Conservation (phyloP, 2,329 filamentous ascomycete genomes). For the Trichoderma simmonsii region DNA sequence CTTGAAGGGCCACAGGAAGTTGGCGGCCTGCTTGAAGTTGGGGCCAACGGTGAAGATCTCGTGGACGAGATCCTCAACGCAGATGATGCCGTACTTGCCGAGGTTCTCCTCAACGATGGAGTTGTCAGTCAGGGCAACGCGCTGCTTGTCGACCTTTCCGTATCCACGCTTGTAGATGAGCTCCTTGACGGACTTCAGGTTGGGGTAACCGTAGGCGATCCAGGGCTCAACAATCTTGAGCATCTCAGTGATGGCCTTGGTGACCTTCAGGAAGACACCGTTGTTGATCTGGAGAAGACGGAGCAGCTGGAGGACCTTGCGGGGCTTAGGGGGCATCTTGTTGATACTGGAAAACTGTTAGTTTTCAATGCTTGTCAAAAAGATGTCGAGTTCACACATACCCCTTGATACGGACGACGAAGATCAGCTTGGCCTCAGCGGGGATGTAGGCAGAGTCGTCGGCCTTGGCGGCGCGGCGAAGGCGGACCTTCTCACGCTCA, state of each 20-base stretch:
- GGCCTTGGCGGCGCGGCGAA: slow-evolving; percentile 84
- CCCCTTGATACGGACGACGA: slow-evolving; percentile 99
- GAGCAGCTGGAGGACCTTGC: slow-evolving; percentile 99
- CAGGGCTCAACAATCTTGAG: slow-evolving; percentile 98
- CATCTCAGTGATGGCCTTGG: slow-evolving; percentile 98
- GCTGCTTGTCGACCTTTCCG: slow-evolving; percentile 98
- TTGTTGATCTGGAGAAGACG: slow-evolving; percentile 99
- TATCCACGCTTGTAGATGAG: slow-evolving; percentile 99
- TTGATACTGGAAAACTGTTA: slow-evolving; percentile 72
- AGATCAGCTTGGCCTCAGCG: slow-evolving; percentile 93
- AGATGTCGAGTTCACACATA: slow-evolving; percentile 40
- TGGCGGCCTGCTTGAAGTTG: slow-evolving; percentile 99
- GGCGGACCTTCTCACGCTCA: slow-evolving; percentile 97
- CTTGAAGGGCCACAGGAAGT: slow-evolving; percentile 99
- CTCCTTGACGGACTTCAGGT: slow-evolving; percentile 98
- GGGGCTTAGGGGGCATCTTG: slow-evolving; percentile 99
- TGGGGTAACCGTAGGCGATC: slow-evolving; percentile 98
- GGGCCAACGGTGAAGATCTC: slow-evolving; percentile 98
- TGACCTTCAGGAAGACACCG: slow-evolving; percentile 95
- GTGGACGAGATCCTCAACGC: slow-evolving; percentile 98
- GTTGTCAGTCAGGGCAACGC: slow-evolving; percentile 95
- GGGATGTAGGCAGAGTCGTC: slow-evolving; percentile 92
- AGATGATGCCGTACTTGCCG: slow-evolving; percentile 98
- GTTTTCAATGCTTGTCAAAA: not conserved
- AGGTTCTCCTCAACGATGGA: slow-evolving; percentile 94